These are phyloP conservation scores for Hevea brasiliensis DNA, from an alignment of 345 rosid species.

Conservation along the genomic window DNA sequence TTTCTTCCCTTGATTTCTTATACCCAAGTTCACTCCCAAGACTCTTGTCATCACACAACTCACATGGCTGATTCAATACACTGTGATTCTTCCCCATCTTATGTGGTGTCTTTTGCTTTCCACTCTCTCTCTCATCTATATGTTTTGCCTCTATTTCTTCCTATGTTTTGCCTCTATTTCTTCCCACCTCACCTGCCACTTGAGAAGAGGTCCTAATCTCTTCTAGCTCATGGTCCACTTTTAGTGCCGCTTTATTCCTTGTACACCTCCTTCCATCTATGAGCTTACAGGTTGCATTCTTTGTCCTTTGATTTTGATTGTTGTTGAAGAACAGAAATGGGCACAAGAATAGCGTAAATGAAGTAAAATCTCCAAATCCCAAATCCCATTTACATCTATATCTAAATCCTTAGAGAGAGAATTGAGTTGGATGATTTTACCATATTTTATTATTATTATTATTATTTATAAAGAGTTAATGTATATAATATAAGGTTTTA, in stretches of 20 bases:
- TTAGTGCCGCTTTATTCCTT: constrained; percentile 42
- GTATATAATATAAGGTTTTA: too few relatives aligned
- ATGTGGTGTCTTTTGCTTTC: constrained; percentile 19
- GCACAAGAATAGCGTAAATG: too few relatives aligned
- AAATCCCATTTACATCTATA: too few relatives aligned
- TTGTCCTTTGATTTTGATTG: too few relatives aligned
- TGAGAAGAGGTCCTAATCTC: constrained; percentile 8
- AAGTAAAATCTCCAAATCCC: too few relatives aligned
- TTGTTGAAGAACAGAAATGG: too few relatives aligned
- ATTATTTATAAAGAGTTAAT: too few relatives aligned
- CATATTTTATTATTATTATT: too few relatives aligned
- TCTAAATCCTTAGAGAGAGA: too few relatives aligned
- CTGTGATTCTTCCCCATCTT: constrained; percentile 18
- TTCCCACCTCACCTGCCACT: constrained; percentile 26
- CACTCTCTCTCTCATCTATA: neutral
- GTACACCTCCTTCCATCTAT: too few relatives aligned
- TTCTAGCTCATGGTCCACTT: constrained; percentile 20
- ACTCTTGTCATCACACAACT: constrained; percentile 26
- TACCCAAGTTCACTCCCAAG: constrained; percentile 20
- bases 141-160: constrained; percentile 14
- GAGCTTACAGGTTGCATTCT: too few relatives aligned
- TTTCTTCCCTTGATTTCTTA: constrained; percentile 36
- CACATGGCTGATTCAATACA: constrained; percentile 18
- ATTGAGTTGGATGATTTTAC: too few relatives aligned
- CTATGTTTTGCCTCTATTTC: constrained; percentile 16